phyloP scores from a whole-genome alignment of 257 asterid genomes.

The Nemophila menziesii region DNA sequence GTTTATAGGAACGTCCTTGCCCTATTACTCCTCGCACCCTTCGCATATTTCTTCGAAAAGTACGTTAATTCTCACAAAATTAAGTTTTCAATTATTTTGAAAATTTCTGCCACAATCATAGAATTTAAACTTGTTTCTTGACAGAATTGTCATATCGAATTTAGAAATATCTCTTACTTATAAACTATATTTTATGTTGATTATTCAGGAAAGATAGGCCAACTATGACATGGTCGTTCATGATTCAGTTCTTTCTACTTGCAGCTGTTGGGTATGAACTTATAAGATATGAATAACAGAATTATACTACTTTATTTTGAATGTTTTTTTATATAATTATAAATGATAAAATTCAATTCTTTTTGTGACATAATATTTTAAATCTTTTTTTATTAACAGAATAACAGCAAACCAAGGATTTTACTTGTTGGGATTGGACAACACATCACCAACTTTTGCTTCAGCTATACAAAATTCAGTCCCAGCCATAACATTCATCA shows the following conservation, averaged over 20 bases:
- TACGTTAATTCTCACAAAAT: slow-evolving; percentile 7
- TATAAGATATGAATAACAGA: background rate
- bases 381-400: slow-evolving; percentile 16
- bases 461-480: slow-evolving; percentile 95
- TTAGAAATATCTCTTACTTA: background rate
- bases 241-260: slow-evolving; percentile 74
- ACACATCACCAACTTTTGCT: slow-evolving; percentile 94
- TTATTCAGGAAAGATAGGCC: slow-evolving; percentile 87
- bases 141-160: background rate
- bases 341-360: background rate
- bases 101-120: background rate
- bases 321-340: too few species aligned
- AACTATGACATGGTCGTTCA: slow-evolving; percentile 54
- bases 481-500: slow-evolving; percentile 92
- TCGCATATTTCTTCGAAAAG: slow-evolving; percentile 96
- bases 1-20: slow-evolving; percentile 95
- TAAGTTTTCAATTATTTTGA: background rate
- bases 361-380: background rate
- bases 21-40: slow-evolving; percentile 75
- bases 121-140: background rate
- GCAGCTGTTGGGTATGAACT: slow-evolving; percentile 74
- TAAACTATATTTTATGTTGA: background rate
- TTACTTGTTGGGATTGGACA: slow-evolving; percentile 85
- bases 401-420: slow-evolving; percentile 96
- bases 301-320: too few species aligned